Base-by-base conservation (phyloP, 1,284 basidiomycete genomes). In the Psilocybe mexicana region DNA sequence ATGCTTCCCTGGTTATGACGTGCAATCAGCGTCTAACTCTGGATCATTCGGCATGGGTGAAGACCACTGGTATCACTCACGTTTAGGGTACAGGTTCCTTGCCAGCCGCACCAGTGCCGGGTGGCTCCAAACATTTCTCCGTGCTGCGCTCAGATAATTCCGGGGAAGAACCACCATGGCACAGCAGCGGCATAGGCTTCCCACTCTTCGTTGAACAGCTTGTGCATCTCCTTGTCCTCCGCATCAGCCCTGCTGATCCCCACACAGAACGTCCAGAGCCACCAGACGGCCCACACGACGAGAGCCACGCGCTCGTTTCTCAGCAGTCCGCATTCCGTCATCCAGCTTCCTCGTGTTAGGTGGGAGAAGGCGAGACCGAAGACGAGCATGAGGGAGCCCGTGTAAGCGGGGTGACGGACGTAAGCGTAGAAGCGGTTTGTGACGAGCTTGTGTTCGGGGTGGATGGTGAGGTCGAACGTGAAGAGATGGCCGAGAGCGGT, bases 391-490 rank as follows among this genome's bases (percentile, higher is more conserved):
- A 83, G 54, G 7, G 79, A 79, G 4, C 81, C 81, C 0, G 80
- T 77, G 63, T 83, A 83, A 0, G 80, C 74, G n/a, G 81, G 81
- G 64, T 83, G 82, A 6, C 82, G 80, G 47, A 86, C 82, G 58
- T 79, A 75, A 11, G 71, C 63, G 66, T 87, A 87, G 58, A 79
- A 80, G 5, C 84, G 78, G 12, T 69, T 70, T 0, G 82, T 85
- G 64, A 87, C 72, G 57, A 87, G 77, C 42, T 69, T 76, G 69
- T 86, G 85, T n/a, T 73, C 68, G 1, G 81, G 80, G 61, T 80
- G 77, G 48, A 86, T 72, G 49, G 83, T 81, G 59, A 87, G 76
- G 62, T 85, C 83, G 68, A 85, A 87, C 0, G 85, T 87, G 72
- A 87, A 87, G 56, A 85, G 72, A 4, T 75, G 67, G 1, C 84